Conservation (phyloP, 129 eudicot species). For the Escallonia herrerae region DNA sequence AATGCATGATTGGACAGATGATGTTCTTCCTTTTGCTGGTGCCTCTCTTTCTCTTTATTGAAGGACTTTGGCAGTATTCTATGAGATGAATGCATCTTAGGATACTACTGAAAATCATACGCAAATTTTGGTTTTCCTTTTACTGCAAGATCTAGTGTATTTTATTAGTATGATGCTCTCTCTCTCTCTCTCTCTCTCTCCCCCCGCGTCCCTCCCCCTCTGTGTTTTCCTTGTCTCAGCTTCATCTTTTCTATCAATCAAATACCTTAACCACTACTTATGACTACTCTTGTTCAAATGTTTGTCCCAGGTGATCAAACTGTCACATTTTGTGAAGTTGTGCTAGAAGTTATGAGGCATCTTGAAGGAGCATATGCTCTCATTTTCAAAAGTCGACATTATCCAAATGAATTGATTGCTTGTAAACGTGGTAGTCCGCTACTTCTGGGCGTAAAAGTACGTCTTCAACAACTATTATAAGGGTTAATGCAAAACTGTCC, state of each 20-base stretch:
- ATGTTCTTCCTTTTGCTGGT: no score
- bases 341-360: slow-evolving; percentile 95
- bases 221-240: neutral
- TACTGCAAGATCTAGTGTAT: neutral
- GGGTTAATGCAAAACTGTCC: no score
- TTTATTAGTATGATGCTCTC: neutral
- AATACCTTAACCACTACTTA: slow-evolving; percentile 1
- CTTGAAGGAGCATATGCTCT: slow-evolving; percentile 99
- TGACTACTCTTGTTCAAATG: neutral
- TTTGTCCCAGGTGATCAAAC: slow-evolving; percentile 63
- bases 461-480: slow-evolving; percentile 5
- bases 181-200: neutral
- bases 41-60: no score
- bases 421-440: slow-evolving; percentile 98
- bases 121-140: neutral
- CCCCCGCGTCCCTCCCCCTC: neutral
- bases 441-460: slow-evolving; percentile 95
- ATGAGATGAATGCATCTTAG: no score
- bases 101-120: no score
- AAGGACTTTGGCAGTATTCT: no score
- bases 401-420: slow-evolving; percentile 95
- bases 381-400: slow-evolving; percentile 83
- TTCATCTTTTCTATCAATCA: neutral
- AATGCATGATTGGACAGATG: no score
- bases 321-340: slow-evolving; percentile 85